Evolutionary conservation across 768 basidiomycete genomes (phyloP).

Genomic region (Butyriboletus loyo): DNA sequence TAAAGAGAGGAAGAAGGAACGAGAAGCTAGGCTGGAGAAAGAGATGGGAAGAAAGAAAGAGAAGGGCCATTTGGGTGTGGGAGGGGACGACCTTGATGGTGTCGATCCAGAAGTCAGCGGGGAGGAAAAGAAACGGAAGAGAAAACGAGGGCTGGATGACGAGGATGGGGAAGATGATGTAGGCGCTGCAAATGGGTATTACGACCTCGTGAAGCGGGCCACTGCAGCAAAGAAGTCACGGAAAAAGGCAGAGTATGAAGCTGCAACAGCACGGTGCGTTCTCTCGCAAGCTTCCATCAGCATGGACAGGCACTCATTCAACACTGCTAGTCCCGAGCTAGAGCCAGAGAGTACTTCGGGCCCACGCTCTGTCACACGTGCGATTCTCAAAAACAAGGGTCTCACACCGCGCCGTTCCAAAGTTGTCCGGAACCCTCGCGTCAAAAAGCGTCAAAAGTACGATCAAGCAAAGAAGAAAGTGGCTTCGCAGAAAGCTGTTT

Average conservation of each 20-base stretch:
- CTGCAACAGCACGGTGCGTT: constrained; percentile 55
- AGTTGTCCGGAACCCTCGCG: constrained; percentile 90
- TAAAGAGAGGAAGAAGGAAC: constrained; percentile 65
- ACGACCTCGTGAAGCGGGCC: constrained; percentile 80
- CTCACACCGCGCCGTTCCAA: constrained; percentile 89
- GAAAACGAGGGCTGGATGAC: constrained; percentile 37
- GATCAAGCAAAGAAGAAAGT: constrained; percentile 95
- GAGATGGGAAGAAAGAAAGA: constrained; percentile 37
- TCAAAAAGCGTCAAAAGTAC: constrained; percentile 93
- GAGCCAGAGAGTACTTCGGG: constrained; percentile 50
- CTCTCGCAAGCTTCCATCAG: constrained; percentile 5
- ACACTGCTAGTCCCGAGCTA: constrained; percentile 26
- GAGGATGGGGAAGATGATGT: constrained; percentile 41
- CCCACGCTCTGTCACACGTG: constrained; percentile 84
- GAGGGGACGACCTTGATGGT: constrained; percentile 68
- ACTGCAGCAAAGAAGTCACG: constrained; percentile 69
- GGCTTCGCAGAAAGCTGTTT: constrained; percentile 86
- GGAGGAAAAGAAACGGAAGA: constrained; percentile 37
- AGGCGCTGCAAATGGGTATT: constrained; percentile 73
- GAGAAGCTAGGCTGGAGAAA: constrained; percentile 52
- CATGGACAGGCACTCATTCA: constrained; percentile 3
- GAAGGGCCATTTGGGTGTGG: constrained; percentile 39
- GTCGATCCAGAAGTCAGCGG: constrained; percentile 41
- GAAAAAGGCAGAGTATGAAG: constrained; percentile 82
- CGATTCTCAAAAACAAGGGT: constrained; percentile 92